phyloP scores from a whole-genome alignment of 2,329 filamentous ascomycete genomes.

The Achaetomium macrosporum region DNA sequence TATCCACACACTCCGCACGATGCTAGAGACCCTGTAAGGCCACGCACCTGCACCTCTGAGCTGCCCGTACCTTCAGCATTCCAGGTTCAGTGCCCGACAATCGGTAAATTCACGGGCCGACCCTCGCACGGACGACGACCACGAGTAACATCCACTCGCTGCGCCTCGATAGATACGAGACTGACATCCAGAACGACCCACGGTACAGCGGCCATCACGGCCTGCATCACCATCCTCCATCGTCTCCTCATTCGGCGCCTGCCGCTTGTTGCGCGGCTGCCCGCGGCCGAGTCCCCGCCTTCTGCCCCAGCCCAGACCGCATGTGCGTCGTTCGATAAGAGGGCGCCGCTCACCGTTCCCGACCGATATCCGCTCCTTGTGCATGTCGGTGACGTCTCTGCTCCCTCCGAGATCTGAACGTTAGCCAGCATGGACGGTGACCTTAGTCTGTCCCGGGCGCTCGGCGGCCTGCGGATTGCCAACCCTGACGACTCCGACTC shows the following conservation, averaged over 20 bases:
- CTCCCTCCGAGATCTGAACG: slow-evolving; percentile 4
- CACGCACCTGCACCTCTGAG: too few relatives aligned
- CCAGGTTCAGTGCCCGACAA: slow-evolving; percentile 13
- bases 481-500: slow-evolving; percentile 78
- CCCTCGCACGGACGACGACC: slow-evolving; percentile 7
- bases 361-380: slow-evolving; percentile 1
- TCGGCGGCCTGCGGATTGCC: slow-evolving; percentile 92
- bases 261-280: neutral
- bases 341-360: slow-evolving; percentile 8
- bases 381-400: slow-evolving; percentile 10
- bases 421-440: slow-evolving; percentile 73
- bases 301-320: slow-evolving; percentile 10
- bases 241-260: slow-evolving; percentile 4
- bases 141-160: neutral
- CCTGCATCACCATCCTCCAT: neutral
- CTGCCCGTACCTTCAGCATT: neutral
- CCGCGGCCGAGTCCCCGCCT: neutral
- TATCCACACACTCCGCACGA: too few relatives aligned
- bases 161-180: slow-evolving; percentile 16
- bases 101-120: slow-evolving; percentile 17
- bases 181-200: neutral
- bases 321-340: slow-evolving; percentile 13
- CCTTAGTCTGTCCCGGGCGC: slow-evolving; percentile 82
- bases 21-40: too few relatives aligned
- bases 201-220: slow-evolving; percentile 1